Evolutionary conservation across 192 early-diverging fungal species (phyloP).

Genomic region (Phycomyces blakesleeanus): DNA sequence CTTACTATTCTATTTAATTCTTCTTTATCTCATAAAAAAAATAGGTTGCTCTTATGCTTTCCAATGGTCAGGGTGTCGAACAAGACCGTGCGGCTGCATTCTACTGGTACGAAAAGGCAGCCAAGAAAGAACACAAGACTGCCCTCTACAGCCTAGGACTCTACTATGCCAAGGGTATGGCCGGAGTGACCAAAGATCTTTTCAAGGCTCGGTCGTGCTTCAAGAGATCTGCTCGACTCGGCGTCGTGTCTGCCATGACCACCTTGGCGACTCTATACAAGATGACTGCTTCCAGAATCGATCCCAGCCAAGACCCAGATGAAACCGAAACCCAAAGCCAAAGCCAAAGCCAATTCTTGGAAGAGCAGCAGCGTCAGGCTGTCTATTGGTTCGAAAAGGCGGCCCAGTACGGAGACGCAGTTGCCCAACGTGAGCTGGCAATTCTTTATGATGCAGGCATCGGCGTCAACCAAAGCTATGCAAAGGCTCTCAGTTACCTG

Average conservation of each 20-base stretch:
- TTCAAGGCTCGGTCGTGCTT: slow-evolving; percentile 31
- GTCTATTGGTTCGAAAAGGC: slow-evolving; percentile 38
- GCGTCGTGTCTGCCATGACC: slow-evolving; percentile 24
- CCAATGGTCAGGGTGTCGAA: slow-evolving; percentile 32
- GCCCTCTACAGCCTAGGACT: slow-evolving; percentile 33
- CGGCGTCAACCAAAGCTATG: slow-evolving; percentile 30
- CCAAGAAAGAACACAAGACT: slow-evolving; percentile 15
- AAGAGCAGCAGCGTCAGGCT: slow-evolving; percentile 17
- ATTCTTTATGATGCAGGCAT: slow-evolving; percentile 32
- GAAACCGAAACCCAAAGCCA: too few relatives aligned
- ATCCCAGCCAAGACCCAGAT: too few relatives aligned
- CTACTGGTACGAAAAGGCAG: slow-evolving; percentile 36
- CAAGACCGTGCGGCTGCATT: slow-evolving; percentile 31
- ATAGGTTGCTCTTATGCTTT: slow-evolving; percentile 39
- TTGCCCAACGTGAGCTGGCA: slow-evolving; percentile 35
- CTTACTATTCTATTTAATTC: slow-evolving; percentile 8
- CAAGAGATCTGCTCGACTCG: slow-evolving; percentile 26
- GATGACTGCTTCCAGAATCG: too few relatives aligned
- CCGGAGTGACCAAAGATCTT: slow-evolving; percentile 26
- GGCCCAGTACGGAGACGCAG: slow-evolving; percentile 23
- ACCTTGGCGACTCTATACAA: slow-evolving; percentile 18
- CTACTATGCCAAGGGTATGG: slow-evolving; percentile 32
- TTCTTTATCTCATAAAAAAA: slow-evolving; percentile 12
- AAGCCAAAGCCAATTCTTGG: too few relatives aligned
- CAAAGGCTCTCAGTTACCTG: slow-evolving; percentile 29